These are phyloP conservation scores for Phytophthora colocasiae DNA, from an alignment of 352 stramenopile species.

Conservation along the genomic window DNA sequence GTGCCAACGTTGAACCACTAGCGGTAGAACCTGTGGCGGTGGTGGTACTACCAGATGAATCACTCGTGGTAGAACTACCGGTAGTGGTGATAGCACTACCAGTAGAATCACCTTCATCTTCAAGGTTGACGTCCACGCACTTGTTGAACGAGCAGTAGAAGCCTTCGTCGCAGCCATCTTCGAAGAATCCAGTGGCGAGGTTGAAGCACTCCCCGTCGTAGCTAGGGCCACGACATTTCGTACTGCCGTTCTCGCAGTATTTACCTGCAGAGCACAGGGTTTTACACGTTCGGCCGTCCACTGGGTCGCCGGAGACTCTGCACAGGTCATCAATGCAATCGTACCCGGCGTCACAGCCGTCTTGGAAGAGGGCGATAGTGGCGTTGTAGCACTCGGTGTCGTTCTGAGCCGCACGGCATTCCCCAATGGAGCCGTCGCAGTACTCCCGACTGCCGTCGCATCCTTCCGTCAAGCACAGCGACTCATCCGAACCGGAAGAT, in stretches of 20 bases:
- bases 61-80: slow-evolving; percentile 20
- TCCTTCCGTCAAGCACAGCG: slow-evolving; percentile 22
- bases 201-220: slow-evolving; percentile 52
- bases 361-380: slow-evolving; percentile 35
- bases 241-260: slow-evolving; percentile 32
- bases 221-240: slow-evolving; percentile 21
- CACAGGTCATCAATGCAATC: slow-evolving; percentile 41
- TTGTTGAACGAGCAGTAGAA: slow-evolving; percentile 40
- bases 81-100: neutral
- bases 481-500: neutral
- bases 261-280: slow-evolving; percentile 24
- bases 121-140: slow-evolving; percentile 29
- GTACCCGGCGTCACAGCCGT: slow-evolving; percentile 37
- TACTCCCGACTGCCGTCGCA: slow-evolving; percentile 38
- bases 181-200: slow-evolving; percentile 25
- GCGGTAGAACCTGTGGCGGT: too few species aligned
- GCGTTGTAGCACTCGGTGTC: slow-evolving; percentile 40
- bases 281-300: slow-evolving; percentile 17
- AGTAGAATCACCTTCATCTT: slow-evolving; percentile 5
- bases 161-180: slow-evolving; percentile 29
- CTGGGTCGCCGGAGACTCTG: slow-evolving; percentile 16
- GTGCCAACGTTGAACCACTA: slow-evolving; percentile 46
- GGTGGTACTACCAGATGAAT: slow-evolving; percentile 25
- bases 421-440: slow-evolving; percentile 36
- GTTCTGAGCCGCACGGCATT: slow-evolving; percentile 28